A percentile compares a stretch with the other conserved stretches of the same genome.
Conservation (phyloP, 1,139 yeast species). For the Tardiomyces depauwii region DNA sequence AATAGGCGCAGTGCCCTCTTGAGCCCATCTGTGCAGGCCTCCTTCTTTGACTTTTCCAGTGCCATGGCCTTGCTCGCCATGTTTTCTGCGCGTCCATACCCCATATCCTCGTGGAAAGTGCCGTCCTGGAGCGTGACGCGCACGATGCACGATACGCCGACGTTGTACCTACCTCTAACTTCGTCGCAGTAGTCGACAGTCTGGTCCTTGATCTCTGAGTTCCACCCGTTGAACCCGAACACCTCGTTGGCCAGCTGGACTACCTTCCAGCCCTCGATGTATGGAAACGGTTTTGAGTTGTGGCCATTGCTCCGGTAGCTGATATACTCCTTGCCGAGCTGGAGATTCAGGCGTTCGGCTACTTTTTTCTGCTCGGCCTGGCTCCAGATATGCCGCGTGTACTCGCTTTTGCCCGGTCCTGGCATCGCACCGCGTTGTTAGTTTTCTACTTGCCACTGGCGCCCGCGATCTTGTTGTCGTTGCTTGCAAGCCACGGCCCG, state of each 20-base stretch:
- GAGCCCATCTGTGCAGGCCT: slow-evolving; percentile 68
- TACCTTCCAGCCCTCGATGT: slow-evolving; percentile 35
- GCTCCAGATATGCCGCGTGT: not conserved
- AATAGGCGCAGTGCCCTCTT: slow-evolving; percentile 67
- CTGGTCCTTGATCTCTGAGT: slow-evolving; percentile 33
- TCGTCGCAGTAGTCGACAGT: slow-evolving; percentile 25
- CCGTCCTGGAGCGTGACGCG: slow-evolving; percentile 64
- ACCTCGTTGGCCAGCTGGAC: slow-evolving; percentile 48
- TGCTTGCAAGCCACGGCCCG: no score
- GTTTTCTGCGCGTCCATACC: slow-evolving; percentile 63
- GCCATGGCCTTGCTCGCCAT: slow-evolving; percentile 54
- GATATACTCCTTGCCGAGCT: slow-evolving; percentile 75
- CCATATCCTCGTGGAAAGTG: slow-evolving; percentile 65
- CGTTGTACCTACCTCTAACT: slow-evolving; percentile 31
- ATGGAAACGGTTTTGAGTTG: slow-evolving; percentile 6
- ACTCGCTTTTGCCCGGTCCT: not conserved
- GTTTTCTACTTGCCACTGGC: no score
- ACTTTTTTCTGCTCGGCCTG: slow-evolving; percentile 1
- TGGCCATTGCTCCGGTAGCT: slow-evolving; percentile 59
- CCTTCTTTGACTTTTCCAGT: slow-evolving; percentile 64
- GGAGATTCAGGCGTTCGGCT: slow-evolving; percentile 8
- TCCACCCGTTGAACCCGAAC: slow-evolving; percentile 64
- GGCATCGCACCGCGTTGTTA: no score
- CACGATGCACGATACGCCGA: slow-evolving; percentile 56
- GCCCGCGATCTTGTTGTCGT: no score